Percentiles rank a stretch among this genome's conserved stretches.
Conservation (phyloP, 192 early-diverging fungal genomes). For the Linnemannia zychae region DNA sequence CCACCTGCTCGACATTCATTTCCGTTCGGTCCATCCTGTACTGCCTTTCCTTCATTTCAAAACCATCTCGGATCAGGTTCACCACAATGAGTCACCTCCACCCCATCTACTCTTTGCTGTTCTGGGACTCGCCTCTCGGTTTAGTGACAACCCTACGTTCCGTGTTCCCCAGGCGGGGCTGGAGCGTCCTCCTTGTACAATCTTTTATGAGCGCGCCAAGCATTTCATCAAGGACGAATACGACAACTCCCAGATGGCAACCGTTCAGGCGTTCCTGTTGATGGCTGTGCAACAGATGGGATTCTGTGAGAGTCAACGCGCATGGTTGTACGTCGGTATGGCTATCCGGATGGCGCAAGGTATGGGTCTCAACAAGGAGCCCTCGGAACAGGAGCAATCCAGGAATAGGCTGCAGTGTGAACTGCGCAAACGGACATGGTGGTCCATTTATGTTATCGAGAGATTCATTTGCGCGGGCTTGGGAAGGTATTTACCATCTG, state of each 20-base stretch:
- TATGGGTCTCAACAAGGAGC: constrained; percentile 77
- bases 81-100: constrained; percentile 43
- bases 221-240: constrained; percentile 78
- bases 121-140: constrained; percentile 65
- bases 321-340: constrained; percentile 83
- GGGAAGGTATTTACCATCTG: constrained; percentile 63
- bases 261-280: constrained; percentile 75
- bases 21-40: constrained; percentile 75
- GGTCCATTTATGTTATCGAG: constrained; percentile 83
- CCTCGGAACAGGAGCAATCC: constrained; percentile 60
- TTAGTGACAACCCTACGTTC: constrained; percentile 58
- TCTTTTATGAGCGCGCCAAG: constrained; percentile 81
- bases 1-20: constrained; percentile 72
- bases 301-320: constrained; percentile 71
- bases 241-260: constrained; percentile 68
- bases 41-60: constrained; percentile 75
- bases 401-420: constrained; percentile 65
- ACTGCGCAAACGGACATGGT: constrained; percentile 77
- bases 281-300: constrained; percentile 81
- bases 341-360: constrained; percentile 77
- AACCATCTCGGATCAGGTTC: constrained; percentile 47
- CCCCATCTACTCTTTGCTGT: constrained; percentile 66
- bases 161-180: constrained; percentile 61
- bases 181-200: constrained; percentile 43
- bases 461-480: constrained; percentile 73